Conservation (phyloP, 345 rosid genomes). For the Firmiana major region DNA sequence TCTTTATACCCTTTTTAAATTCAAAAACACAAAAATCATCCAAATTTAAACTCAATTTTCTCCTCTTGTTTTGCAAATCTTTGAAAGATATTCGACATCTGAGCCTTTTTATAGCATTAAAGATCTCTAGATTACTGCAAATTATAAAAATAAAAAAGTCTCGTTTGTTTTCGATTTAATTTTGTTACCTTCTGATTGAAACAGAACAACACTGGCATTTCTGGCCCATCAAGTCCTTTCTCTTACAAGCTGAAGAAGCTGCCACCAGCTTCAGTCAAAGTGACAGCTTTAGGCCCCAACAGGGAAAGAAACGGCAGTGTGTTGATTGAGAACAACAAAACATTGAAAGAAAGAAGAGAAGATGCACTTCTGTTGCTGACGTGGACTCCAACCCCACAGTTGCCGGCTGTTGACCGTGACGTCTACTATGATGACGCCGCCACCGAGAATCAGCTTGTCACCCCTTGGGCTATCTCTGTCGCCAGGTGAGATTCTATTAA, state of each 20-base stretch:
- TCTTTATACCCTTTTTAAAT: background rate
- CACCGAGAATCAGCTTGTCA: slow-evolving; percentile 67
- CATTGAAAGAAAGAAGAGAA: slow-evolving; percentile 34
- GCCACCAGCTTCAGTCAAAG: slow-evolving; percentile 36
- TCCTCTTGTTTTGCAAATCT: background rate
- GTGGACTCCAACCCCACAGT: slow-evolving; percentile 42
- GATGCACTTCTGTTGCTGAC: slow-evolving; percentile 38
- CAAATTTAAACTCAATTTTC: background rate
- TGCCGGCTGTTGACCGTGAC: slow-evolving; percentile 57
- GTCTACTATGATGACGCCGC: slow-evolving; percentile 67
- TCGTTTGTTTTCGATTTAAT: background rate
- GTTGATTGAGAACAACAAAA: slow-evolving; percentile 38
- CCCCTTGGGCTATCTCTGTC: slow-evolving; percentile 80
- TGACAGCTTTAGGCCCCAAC: slow-evolving; percentile 35
- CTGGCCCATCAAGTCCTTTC: slow-evolving; percentile 39
- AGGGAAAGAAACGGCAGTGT: slow-evolving; percentile 41
- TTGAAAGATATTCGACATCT: background rate
- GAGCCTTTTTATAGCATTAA: background rate
- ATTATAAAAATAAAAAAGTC: background rate
- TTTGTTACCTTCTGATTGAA: slow-evolving; percentile 7
- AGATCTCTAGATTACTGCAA: background rate
- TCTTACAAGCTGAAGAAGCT: slow-evolving; percentile 32
- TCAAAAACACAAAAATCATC: background rate
- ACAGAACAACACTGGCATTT: slow-evolving; percentile 47
- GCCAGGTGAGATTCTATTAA: slow-evolving; percentile 49